Conservation (phyloP, 2,329 filamentous ascomycete species). For the Purpureocillium lavendulum region DNA sequence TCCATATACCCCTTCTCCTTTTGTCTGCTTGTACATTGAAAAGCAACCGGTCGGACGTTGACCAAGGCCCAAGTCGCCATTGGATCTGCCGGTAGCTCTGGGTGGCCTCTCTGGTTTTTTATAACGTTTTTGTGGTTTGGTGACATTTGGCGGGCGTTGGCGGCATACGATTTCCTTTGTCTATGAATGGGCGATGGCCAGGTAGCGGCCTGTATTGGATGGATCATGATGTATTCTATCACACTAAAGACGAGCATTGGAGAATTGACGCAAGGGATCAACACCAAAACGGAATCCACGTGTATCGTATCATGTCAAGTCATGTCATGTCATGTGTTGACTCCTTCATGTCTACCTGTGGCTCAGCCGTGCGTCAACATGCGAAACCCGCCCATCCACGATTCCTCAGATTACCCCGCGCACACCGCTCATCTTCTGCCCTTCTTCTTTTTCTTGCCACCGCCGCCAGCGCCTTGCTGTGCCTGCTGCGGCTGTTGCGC, state of each 20-base stretch:
- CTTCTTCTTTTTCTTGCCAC: constrained; percentile 62
- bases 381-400: too few relatives aligned
- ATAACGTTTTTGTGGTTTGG: too few relatives aligned
- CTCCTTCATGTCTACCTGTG: background rate
- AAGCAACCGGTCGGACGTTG: constrained; percentile 8
- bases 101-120: background rate
- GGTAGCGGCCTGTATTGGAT: constrained; percentile 6
- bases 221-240: constrained; percentile 11
- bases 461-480: constrained; percentile 16
- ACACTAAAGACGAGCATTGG: background rate
- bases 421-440: constrained; percentile 49
- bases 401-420: background rate
- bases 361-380: too few relatives aligned
- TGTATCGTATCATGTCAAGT: background rate
- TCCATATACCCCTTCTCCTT: constrained; percentile 16
- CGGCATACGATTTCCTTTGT: constrained; percentile 4
- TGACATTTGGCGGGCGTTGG: background rate
- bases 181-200: constrained; percentile 1
- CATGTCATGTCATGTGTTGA: background rate
- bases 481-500: constrained; percentile 17
- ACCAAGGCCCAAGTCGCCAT: background rate
- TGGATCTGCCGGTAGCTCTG: background rate
- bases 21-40: constrained; percentile 15
- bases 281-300: too few relatives aligned
- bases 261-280: background rate